phyloP scores from a whole-genome alignment of 2,329 filamentous ascomycete genomes.

The Madurella mycetomatis region DNA sequence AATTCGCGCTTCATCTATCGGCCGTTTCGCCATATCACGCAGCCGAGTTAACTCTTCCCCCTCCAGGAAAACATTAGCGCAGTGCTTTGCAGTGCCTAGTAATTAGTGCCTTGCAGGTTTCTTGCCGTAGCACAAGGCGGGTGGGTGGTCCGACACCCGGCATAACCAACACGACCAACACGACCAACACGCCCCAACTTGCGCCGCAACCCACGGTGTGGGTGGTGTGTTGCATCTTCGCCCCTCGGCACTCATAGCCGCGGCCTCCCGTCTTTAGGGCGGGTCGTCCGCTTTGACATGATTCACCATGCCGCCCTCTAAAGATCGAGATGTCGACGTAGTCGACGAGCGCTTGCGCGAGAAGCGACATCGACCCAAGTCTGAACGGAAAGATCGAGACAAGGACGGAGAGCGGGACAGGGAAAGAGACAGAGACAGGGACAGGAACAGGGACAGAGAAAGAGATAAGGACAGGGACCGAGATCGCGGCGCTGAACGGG shows the following conservation, averaged over 20 bases:
- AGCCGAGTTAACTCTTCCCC: not conserved
- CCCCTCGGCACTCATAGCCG: not conserved
- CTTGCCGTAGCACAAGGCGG: too few species aligned
- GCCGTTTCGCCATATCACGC: not conserved
- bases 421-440: constrained; percentile 24
- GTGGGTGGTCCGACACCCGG: too few species aligned
- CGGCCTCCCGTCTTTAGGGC: constrained; percentile 19
- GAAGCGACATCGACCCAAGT: constrained; percentile 31
- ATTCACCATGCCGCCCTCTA: constrained; percentile 28
- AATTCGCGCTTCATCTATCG: not conserved
- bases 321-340: constrained; percentile 32
- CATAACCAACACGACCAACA: not conserved
- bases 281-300: constrained; percentile 25
- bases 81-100: not conserved
- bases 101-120: too few species aligned
- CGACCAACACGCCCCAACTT: constrained; percentile 7
- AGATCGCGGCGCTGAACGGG: constrained; percentile 32
- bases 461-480: constrained; percentile 29
- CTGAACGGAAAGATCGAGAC: constrained; percentile 28
- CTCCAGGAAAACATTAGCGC: not conserved
- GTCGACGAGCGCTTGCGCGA: constrained; percentile 37
- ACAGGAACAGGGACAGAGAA: constrained; percentile 23
- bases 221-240: not conserved
- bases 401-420: constrained; percentile 23
- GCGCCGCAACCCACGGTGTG: constrained; percentile 12